Base-by-base conservation (phyloP, 2,329 filamentous ascomycete species). In the Metarhizium album region DNA sequence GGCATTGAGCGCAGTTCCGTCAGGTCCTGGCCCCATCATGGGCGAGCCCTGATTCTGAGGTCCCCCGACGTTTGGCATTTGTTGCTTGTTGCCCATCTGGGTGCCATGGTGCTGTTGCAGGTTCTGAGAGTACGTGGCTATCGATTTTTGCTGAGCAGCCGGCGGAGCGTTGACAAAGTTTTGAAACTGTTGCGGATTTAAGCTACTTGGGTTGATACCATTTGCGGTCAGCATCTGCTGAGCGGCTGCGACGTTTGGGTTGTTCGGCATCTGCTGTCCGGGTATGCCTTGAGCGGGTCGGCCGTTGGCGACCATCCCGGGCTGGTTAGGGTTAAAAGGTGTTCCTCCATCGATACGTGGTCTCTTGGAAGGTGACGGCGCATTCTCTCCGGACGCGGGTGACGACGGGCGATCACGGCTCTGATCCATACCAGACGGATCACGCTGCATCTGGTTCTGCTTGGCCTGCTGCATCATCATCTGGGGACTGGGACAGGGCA, bases 361-460 rank as follows among this genome's bases (percentile, higher is more conserved):
- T 62, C 90, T 81, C 73, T 97, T 97, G 55, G 87, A 91, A 2
- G 91, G 91, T 31, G 91, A 97, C 4, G 90, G 89, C 24, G 88
- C 90, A 62, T 93, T 93, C 49, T 96, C 90, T 50, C 83, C 84
- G 37, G 85, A 84, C 47, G 83, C 82, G 7, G 91, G 91, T 33
- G 91, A 95, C 52, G 84, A 83, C 27, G 89, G 84, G 53, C 90
- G 82, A 56, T 84, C 83, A 53, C 86, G 86, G 68, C 85, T 88
- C 67, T 86, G 85, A 60, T 95, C 89, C 79, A 93, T 89, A 55
- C 85, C 83, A 16, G 88, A 91, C 49, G 87, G 86, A 61, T 95
- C 89, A 53, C 89, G 79, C 65, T 91, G 87, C 87, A 95, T 94
- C 64, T 87, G 83, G 52, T 83, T 83, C 61, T 86, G 82, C 69